A percentile compares a stretch with the other conserved stretches of the same genome.
Conservation (phyloP, 495 filamentous ascomycete species). For the Penicillium fimorum region DNA sequence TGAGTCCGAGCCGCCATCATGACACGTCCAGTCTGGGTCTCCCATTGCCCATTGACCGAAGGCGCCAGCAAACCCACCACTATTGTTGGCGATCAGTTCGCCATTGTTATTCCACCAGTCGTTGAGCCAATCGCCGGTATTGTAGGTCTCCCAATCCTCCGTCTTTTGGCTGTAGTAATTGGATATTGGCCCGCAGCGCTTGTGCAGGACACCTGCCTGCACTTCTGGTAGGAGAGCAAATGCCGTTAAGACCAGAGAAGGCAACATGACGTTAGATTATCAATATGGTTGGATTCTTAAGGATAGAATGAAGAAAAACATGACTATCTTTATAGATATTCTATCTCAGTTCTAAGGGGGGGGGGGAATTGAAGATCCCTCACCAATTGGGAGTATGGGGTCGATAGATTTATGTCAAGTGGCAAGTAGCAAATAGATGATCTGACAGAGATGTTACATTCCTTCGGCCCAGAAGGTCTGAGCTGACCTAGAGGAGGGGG, state of each 20-base stretch:
- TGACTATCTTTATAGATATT: neutral
- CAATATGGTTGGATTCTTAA: neutral
- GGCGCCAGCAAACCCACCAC: conserved; percentile 22
- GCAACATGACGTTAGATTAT: conserved; percentile 8
- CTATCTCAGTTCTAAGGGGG: neutral
- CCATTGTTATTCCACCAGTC: conserved; percentile 22
- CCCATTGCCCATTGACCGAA: conserved; percentile 30
- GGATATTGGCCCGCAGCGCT: conserved; percentile 23
- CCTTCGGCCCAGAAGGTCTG: no score
- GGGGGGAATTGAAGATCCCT: neutral
- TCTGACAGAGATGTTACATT: neutral
- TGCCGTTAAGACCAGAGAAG: conserved; percentile 5
- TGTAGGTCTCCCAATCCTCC: conserved; percentile 21
- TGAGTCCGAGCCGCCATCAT: conserved; percentile 23
- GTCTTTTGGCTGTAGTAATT: conserved; percentile 22
- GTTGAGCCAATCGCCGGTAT: conserved; percentile 26
- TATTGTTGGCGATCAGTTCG: conserved; percentile 12
- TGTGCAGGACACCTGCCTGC: conserved; percentile 14
- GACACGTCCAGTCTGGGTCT: conserved; percentile 28
- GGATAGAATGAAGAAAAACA: neutral
- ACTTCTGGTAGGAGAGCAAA: conserved; percentile 9
- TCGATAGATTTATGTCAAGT: neutral
- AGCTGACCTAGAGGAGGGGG: neutral
- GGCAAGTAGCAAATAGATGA: neutral
- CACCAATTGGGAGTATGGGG: neutral